Conservation (phyloP, 176 grass and related monocot species). For the Pontederia paniculata region DNA sequence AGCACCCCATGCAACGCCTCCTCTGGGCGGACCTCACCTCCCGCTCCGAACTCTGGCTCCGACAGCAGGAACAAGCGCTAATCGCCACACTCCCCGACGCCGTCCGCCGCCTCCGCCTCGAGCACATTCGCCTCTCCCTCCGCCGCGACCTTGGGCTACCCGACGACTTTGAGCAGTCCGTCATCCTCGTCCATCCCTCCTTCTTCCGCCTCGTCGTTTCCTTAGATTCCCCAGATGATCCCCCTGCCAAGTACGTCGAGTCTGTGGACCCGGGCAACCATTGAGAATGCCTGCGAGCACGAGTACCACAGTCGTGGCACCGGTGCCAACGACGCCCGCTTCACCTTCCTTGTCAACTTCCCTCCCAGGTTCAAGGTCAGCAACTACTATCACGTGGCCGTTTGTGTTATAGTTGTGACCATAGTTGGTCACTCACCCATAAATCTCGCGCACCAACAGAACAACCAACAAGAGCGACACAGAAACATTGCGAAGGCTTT, state of each 20-base stretch:
- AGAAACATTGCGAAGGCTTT: too few species aligned
- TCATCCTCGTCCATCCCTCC: conserved; percentile 44
- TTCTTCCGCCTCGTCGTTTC: too few species aligned
- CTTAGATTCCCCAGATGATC: conserved; percentile 11
- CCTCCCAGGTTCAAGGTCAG: conserved; percentile 91
- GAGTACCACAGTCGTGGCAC: conserved; percentile 49
- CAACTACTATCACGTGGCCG: conserved; percentile 73
- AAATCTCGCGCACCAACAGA: too few species aligned
- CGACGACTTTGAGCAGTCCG: conserved; percentile 65
- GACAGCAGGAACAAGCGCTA: conserved; percentile 32
- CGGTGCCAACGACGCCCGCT: conserved; percentile 60
- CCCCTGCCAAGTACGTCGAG: conserved; percentile 36
- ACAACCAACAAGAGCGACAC: too few species aligned
- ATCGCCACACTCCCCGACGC: conserved; percentile 21
- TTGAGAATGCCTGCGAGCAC: conserved; percentile 52
- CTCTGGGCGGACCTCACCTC: conserved; percentile 77
- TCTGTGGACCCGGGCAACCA: conserved; percentile 15
- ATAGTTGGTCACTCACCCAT: too few species aligned
- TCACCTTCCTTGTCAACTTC: conserved; percentile 67
- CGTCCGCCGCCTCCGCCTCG: conserved; percentile 47
- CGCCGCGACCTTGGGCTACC: conserved; percentile 59
- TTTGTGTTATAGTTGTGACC: too few species aligned
- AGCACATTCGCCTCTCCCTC: conserved; percentile 63
- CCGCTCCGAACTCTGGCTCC: conserved; percentile 32
- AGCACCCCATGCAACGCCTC: conserved; percentile 73